Conservation (phyloP, 2,329 filamentous ascomycete genomes). For the Monilinia polystroma region DNA sequence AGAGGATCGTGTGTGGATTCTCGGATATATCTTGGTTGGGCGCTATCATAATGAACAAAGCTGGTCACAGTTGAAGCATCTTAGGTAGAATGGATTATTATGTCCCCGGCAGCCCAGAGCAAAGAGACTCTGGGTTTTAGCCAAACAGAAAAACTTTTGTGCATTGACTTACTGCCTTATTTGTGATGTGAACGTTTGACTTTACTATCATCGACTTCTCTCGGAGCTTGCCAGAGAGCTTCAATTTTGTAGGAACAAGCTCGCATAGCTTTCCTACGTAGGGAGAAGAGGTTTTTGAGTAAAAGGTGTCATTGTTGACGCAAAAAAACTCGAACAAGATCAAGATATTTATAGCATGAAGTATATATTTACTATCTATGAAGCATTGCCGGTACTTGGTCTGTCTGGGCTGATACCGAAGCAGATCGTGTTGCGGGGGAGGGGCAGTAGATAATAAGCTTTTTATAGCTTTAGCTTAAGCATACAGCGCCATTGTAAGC, state of each 20-base stretch:
- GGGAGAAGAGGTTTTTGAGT: neutral
- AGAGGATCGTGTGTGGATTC: conserved; percentile 12
- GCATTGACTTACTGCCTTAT: neutral
- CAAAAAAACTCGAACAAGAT: neutral
- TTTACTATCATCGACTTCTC: neutral
- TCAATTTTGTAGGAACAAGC: neutral
- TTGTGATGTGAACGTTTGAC: neutral
- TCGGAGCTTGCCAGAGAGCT: neutral
- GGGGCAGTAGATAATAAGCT: conserved; percentile 3
- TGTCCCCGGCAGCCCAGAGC: conserved; percentile 33
- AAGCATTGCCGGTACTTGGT: no score
- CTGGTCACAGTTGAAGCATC: conserved; percentile 11
- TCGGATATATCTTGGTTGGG: conserved; percentile 23
- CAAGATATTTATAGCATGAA: neutral
- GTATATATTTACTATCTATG: no score
- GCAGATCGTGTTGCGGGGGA: conserved; percentile 8
- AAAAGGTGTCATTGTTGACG: neutral
- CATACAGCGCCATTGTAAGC: neutral
- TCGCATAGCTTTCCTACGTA: neutral
- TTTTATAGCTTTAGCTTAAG: neutral
- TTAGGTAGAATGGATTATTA: conserved; percentile 35
- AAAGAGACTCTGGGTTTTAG: conserved; percentile 32
- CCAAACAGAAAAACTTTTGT: conserved; percentile 5
- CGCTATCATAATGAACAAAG: conserved; percentile 10
- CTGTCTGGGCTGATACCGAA: neutral